A percentile compares a stretch with the other conserved stretches of the same genome.
These are phyloP conservation scores for Annulohypoxylon bovei DNA, from an alignment of 495 filamentous ascomycete genomes.

Conservation along the genomic window DNA sequence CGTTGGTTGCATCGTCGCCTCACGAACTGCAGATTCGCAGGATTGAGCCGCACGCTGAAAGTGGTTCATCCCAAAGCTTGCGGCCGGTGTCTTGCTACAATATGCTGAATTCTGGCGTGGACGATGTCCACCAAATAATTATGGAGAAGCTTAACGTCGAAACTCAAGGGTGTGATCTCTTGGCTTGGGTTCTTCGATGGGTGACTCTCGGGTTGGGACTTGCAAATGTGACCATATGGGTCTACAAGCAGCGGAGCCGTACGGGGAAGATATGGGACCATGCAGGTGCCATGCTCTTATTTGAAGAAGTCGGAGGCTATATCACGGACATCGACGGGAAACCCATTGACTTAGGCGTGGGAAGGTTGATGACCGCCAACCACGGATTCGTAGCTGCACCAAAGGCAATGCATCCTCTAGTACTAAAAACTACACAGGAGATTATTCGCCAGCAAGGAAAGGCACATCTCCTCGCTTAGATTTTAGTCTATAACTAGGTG, in stretches of 20 bases:
- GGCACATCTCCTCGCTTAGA: conserved; percentile 42
- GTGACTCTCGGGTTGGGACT: conserved; percentile 67
- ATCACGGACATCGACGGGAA: conserved; percentile 70
- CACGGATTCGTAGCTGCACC: conserved; percentile 61
- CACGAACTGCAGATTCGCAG: conserved; percentile 28
- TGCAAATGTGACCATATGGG: conserved; percentile 69
- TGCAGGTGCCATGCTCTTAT: conserved; percentile 73
- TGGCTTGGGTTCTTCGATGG: conserved; percentile 73
- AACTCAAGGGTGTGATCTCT: conserved; percentile 65
- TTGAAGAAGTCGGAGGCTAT: conserved; percentile 69
- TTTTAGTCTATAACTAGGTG: neutral
- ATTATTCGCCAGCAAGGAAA: conserved; percentile 48
- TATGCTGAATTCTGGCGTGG: conserved; percentile 53
- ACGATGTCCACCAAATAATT: conserved; percentile 57
- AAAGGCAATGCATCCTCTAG: conserved; percentile 45
- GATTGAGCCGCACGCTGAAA: conserved; percentile 39
- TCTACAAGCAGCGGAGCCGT: conserved; percentile 62
- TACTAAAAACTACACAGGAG: conserved; percentile 48
- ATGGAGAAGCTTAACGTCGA: conserved; percentile 57
- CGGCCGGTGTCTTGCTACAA: conserved; percentile 53
- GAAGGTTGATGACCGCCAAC: conserved; percentile 55
- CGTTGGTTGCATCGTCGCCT: conserved; percentile 45
- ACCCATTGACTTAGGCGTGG: conserved; percentile 51
- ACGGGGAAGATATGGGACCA: conserved; percentile 78
- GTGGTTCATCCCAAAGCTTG: conserved; percentile 45